Evolutionary conservation across 2,329 filamentous ascomycete genomes (phyloP).

Genomic region (Colletotrichum sp.): DNA sequence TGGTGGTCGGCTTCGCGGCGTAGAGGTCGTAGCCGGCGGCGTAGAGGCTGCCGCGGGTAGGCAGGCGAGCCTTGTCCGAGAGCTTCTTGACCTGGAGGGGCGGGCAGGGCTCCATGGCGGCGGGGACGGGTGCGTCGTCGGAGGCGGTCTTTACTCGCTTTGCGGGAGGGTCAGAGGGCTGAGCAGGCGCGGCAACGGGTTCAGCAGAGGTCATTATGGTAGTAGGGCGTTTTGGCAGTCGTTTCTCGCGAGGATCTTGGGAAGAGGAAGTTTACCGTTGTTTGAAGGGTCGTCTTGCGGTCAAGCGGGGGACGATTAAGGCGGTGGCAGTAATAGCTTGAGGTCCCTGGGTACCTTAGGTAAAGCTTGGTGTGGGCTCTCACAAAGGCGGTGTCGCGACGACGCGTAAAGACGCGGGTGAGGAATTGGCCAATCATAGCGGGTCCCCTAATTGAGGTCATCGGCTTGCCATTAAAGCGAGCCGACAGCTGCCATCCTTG

Average conservation of each 20-base stretch:
- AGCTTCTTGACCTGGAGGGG: slow-evolving; percentile 88
- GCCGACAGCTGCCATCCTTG: background rate
- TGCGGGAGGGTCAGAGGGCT: slow-evolving; percentile 72
- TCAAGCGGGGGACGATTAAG: background rate
- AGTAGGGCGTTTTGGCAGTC: slow-evolving; percentile 30
- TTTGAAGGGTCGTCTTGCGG: background rate
- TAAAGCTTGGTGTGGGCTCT: background rate
- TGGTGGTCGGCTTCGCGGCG: slow-evolving; percentile 72
- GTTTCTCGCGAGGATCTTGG: background rate
- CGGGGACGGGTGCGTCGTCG: slow-evolving; percentile 35
- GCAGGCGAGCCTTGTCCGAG: slow-evolving; percentile 76
- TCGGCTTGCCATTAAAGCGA: background rate
- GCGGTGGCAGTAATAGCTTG: background rate
- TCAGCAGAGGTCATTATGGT: slow-evolving; percentile 32
- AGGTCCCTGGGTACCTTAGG: background rate
- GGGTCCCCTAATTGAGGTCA: background rate
- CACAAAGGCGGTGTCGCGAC: slow-evolving; percentile 11
- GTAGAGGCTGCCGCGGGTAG: slow-evolving; percentile 86
- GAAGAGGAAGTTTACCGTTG: background rate
- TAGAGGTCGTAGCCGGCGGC: slow-evolving; percentile 96
- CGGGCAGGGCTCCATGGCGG: slow-evolving; percentile 51
- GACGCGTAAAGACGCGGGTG: slow-evolving; percentile 6
- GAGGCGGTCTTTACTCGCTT: slow-evolving; percentile 75
- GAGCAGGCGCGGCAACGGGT: slow-evolving; percentile 54
- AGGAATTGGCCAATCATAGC: slow-evolving; percentile 16